Conservation (phyloP, 139 green algal genomes). For the Chlorella sorokiniana region DNA sequence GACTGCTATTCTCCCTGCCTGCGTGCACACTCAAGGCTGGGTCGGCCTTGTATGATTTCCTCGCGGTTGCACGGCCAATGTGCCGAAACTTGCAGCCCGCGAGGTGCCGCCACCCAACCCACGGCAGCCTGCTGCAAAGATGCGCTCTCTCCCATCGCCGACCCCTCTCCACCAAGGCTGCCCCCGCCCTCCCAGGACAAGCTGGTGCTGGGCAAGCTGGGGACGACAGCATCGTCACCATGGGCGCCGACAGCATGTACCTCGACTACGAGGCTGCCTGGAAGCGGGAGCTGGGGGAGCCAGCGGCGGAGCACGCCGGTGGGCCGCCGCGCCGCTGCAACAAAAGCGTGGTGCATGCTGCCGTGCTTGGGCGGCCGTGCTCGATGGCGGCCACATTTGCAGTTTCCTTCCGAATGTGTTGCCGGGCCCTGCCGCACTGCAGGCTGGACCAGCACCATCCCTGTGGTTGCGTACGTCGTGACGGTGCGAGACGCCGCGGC, state of each 20-base stretch:
- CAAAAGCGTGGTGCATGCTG: not conserved
- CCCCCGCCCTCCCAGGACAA: too few species aligned
- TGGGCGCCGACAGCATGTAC: not conserved
- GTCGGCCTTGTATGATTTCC: too few species aligned
- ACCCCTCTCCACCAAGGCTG: too few species aligned
- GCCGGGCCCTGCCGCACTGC: not conserved
- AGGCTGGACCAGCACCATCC: conserved; percentile 16
- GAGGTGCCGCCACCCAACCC: too few species aligned
- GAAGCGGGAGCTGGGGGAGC: conserved; percentile 10
- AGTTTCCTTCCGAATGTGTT: not conserved
- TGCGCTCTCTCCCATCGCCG: too few species aligned
- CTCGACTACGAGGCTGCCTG: conserved; percentile 12
- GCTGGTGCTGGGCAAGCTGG: conserved; percentile 13
- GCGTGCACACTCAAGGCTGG: too few species aligned
- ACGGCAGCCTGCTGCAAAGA: too few species aligned
- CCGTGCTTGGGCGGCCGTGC: too few species aligned
- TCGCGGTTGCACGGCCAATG: too few species aligned
- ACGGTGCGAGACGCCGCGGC: conserved; percentile 50
- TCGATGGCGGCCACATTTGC: not conserved
- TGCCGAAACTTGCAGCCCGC: too few species aligned
- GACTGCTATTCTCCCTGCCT: too few species aligned
- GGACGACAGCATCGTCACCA: conserved; percentile 15
- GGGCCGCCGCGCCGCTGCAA: not conserved
- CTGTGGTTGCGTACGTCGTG: conserved; percentile 56
- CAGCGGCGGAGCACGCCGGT: not conserved